Conservation (phyloP, 768 basidiomycete genomes). For the Mycena galericulata region DNA sequence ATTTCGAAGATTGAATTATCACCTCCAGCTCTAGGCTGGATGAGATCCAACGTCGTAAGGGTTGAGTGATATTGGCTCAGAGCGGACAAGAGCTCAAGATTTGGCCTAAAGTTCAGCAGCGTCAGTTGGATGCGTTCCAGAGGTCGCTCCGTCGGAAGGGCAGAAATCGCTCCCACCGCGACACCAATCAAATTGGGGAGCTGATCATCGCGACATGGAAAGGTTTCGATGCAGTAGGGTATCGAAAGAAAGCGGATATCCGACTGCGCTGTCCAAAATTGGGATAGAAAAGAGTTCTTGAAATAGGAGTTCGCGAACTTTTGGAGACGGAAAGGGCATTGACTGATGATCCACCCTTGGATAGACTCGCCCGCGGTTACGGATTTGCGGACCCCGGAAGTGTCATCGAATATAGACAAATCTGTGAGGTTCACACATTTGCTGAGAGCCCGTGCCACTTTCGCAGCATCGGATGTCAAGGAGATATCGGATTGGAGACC, state of each 20-base stretch:
- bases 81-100: not conserved
- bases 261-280: constrained; percentile 5
- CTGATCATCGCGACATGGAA: not conserved
- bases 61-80: not conserved
- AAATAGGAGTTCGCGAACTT: constrained; percentile 15
- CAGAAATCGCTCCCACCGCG: not conserved
- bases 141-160: not conserved
- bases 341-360: constrained; percentile 5
- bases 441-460: not conserved
- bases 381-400: not conserved
- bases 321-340: not conserved
- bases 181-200: constrained; percentile 13
- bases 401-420: not conserved
- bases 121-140: not conserved
- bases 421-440: constrained; percentile 14
- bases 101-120: not conserved
- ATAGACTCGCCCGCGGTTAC: not conserved
- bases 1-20: not conserved
- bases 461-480: not conserved
- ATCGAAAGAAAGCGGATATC: constrained; percentile 1
- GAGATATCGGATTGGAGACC: not conserved
- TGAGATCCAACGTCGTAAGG: constrained; percentile 1
- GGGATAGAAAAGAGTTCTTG: not conserved
- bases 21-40: not conserved
- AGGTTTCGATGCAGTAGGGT: not conserved